A percentile compares a stretch with the other conserved stretches of the same genome.
These are phyloP conservation scores for Suhomyces sp. DNA, from an alignment of 805 yeast genomes.

Conservation along the genomic window DNA sequence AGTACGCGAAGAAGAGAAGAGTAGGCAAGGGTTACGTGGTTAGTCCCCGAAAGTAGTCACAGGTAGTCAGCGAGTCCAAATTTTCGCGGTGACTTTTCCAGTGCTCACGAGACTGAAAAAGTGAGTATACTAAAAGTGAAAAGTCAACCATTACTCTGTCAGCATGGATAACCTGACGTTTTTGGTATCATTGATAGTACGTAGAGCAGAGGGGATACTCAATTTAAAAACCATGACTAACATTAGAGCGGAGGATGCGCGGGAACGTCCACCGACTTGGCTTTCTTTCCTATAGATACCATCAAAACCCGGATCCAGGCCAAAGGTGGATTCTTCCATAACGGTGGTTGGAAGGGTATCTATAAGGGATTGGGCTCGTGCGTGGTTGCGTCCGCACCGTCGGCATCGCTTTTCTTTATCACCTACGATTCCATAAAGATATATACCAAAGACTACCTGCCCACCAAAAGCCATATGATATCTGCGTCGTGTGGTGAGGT, in stretches of 20 bases:
- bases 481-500: slow-evolving; percentile 89
- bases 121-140: not conserved
- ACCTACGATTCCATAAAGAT: slow-evolving; percentile 78
- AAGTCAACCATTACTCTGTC: not conserved
- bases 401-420: slow-evolving; percentile 48
- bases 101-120: not conserved
- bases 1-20: slow-evolving; percentile 35
- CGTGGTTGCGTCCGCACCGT: slow-evolving; percentile 91
- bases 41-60: slow-evolving; percentile 8
- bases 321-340: slow-evolving; percentile 84
- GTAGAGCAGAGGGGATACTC: slow-evolving; percentile 11
- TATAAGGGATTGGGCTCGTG: slow-evolving; percentile 93
- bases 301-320: slow-evolving; percentile 93
- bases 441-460: slow-evolving; percentile 31
- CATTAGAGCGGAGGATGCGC: slow-evolving; percentile 83
- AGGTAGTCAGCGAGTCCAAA: not conserved
- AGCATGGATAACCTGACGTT: slow-evolving; percentile 30
- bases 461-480: slow-evolving; percentile 66
- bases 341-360: slow-evolving; percentile 92
- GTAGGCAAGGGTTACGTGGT: slow-evolving; percentile 32
- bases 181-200: slow-evolving; percentile 31
- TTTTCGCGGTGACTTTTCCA: not conserved
- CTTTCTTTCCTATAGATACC: slow-evolving; percentile 95
- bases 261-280: slow-evolving; percentile 92
- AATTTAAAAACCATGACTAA: slow-evolving; percentile 2